Conservation (phyloP, 352 stramenopile genomes). For the Phytophthora chlamydospora region DNA sequence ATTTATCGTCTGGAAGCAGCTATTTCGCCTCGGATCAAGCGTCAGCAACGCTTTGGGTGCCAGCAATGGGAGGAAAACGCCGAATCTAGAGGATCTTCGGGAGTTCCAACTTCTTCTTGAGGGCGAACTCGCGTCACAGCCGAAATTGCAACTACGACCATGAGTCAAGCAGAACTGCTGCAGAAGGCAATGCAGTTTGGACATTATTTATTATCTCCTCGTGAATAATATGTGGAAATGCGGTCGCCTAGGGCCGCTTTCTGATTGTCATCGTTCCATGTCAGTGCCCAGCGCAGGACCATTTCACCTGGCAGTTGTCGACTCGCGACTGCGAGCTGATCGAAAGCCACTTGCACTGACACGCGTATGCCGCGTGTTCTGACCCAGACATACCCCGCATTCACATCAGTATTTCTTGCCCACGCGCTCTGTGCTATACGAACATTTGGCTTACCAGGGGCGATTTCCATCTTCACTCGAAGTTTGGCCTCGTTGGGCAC, state of each 20-base stretch:
- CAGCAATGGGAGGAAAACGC: slow-evolving; percentile 15
- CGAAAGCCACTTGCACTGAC: slow-evolving; percentile 83
- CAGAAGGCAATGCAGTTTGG: slow-evolving; percentile 10
- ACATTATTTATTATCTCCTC: slow-evolving; percentile 31
- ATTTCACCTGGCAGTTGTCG: slow-evolving; percentile 68
- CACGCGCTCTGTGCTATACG: not conserved
- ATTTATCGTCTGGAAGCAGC: slow-evolving; percentile 64
- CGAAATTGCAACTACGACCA: slow-evolving; percentile 55
- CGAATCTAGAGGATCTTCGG: slow-evolving; percentile 25
- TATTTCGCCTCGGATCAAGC: slow-evolving; percentile 54
- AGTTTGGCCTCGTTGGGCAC: slow-evolving; percentile 75
- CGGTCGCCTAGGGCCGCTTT: slow-evolving; percentile 4
- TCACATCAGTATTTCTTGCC: slow-evolving; percentile 4
- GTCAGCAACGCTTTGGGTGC: not conserved
- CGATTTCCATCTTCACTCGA: slow-evolving; percentile 63
- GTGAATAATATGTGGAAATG: slow-evolving; percentile 21
- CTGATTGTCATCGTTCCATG: not conserved
- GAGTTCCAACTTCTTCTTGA: slow-evolving; percentile 53
- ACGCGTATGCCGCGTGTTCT: slow-evolving; percentile 75
- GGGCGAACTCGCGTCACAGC: slow-evolving; percentile 54
- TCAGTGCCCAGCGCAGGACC: slow-evolving; percentile 73
- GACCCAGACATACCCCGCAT: not conserved
- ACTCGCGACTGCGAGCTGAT: slow-evolving; percentile 56
- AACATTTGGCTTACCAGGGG: slow-evolving; percentile 38
- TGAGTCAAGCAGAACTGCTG: slow-evolving; percentile 22